phyloP scores from a whole-genome alignment of 306 rosid genomes.

The Prunus mongolica region DNA sequence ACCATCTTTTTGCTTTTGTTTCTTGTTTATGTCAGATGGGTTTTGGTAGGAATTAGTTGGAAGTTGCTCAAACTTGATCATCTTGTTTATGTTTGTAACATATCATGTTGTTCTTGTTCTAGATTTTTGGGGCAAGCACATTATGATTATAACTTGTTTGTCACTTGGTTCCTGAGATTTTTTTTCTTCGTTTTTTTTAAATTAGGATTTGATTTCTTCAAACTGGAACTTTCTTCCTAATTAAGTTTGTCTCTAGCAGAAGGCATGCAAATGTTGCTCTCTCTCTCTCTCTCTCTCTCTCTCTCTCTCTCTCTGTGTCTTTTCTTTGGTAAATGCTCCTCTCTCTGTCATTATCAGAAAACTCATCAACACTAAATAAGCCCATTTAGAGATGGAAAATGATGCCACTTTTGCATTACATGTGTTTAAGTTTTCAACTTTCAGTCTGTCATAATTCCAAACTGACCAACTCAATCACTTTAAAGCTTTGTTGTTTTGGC shows the following conservation, averaged over 20 bases:
- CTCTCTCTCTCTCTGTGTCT: background rate
- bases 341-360: conserved; percentile 10
- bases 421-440: conserved; percentile 1
- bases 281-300: background rate
- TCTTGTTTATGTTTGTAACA: background rate
- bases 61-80: conserved; percentile 10
- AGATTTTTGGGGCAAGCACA: conserved; percentile 19
- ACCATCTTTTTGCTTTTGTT: background rate
- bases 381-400: background rate
- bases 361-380: conserved; percentile 6
- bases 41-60: conserved; percentile 3
- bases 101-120: conserved; percentile 4
- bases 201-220: conserved; percentile 4
- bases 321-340: background rate
- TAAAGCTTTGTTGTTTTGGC: too few relatives aligned
- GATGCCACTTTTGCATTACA: background rate
- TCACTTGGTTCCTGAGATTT: conserved; percentile 12
- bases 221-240: conserved; percentile 12
- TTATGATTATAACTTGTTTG: conserved; percentile 48
- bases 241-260: conserved; percentile 18
- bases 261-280: conserved; percentile 10
- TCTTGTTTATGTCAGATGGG: conserved; percentile 9
- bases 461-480: too few relatives aligned
- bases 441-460: background rate
- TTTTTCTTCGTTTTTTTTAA: background rate